phyloP scores from a whole-genome alignment of 306 rosid species.

The Medicago arabica region DNA sequence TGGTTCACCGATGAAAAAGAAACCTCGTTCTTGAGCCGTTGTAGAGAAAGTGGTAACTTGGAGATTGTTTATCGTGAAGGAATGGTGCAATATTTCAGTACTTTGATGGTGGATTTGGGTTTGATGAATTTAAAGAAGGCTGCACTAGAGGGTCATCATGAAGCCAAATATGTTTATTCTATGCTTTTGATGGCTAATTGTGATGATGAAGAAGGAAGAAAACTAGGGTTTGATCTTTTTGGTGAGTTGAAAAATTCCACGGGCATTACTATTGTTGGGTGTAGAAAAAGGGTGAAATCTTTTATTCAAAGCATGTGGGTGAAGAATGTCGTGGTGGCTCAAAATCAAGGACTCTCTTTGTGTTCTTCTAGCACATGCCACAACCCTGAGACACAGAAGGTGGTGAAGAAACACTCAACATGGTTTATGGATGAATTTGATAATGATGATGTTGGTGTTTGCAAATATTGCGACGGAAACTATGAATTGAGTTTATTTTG shows the following conservation, averaged over 20 bases:
- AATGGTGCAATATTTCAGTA: constrained; percentile 44
- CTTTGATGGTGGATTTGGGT: constrained; percentile 16
- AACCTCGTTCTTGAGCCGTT: constrained; percentile 31
- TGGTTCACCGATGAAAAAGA: constrained; percentile 35
- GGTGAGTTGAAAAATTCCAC: constrained; percentile 25
- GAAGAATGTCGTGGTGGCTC: constrained; percentile 4
- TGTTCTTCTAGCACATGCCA: constrained; percentile 29
- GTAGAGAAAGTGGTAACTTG: constrained; percentile 43
- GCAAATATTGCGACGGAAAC: constrained; percentile 39
- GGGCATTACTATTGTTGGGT: not conserved
- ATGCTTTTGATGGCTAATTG: constrained; percentile 41
- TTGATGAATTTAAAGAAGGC: constrained; percentile 42
- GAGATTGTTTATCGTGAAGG: constrained; percentile 52
- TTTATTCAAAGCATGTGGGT: constrained; percentile 49
- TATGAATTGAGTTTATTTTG: constrained; percentile 38
- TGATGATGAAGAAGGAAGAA: constrained; percentile 6
- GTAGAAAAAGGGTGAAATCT: constrained; percentile 40
- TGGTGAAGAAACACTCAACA: constrained; percentile 1
- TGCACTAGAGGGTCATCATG: constrained; percentile 41
- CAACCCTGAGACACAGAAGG: not conserved
- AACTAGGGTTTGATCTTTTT: constrained; percentile 37
- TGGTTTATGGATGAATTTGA: constrained; percentile 28
- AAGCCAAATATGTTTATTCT: constrained; percentile 49
- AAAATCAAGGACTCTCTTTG: not conserved
- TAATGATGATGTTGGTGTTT: not conserved